phyloP scores from a whole-genome alignment of 176 grass and related monocot genomes.

The Carex pumila region DNA sequence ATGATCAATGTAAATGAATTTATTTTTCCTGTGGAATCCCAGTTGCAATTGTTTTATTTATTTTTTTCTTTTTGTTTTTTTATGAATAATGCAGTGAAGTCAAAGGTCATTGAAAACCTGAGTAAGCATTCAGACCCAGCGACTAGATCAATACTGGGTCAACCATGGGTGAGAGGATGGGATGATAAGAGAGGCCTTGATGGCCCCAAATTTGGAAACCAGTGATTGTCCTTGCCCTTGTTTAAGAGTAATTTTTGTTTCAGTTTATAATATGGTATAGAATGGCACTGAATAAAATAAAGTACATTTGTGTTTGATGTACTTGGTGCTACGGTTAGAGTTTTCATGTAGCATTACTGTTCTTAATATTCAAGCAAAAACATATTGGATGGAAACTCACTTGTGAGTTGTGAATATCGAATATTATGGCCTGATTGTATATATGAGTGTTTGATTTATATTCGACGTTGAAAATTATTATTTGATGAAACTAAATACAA shows the following conservation, averaged over 20 bases:
- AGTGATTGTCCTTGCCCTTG: conserved; percentile 33
- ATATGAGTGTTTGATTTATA: background rate
- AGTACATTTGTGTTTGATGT: background rate
- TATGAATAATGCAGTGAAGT: conserved; percentile 41
- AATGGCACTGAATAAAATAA: background rate
- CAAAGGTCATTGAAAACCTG: conserved; percentile 60
- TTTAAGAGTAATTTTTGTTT: background rate
- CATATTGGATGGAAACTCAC: background rate
- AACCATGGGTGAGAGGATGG: conserved; percentile 90
- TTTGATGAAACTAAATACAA: background rate
- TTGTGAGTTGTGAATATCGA: background rate
- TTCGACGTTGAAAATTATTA: background rate
- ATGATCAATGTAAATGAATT: background rate
- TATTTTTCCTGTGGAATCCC: background rate
- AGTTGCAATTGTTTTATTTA: background rate
- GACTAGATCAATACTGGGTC: conserved; percentile 66
- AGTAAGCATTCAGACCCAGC: conserved; percentile 59
- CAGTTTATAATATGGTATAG: background rate
- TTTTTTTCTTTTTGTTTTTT: background rate
- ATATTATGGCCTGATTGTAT: background rate
- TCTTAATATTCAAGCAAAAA: background rate
- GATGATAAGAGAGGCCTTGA: conserved; percentile 70
- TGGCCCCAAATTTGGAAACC: conserved; percentile 78
- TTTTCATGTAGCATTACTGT: background rate
- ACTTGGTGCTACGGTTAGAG: background rate